Percentiles rank a stretch among this genome's conserved stretches.
phyloP scores from a whole-genome alignment of 2,329 filamentous ascomycete genomes.

The Fusarium oxysporum region DNA sequence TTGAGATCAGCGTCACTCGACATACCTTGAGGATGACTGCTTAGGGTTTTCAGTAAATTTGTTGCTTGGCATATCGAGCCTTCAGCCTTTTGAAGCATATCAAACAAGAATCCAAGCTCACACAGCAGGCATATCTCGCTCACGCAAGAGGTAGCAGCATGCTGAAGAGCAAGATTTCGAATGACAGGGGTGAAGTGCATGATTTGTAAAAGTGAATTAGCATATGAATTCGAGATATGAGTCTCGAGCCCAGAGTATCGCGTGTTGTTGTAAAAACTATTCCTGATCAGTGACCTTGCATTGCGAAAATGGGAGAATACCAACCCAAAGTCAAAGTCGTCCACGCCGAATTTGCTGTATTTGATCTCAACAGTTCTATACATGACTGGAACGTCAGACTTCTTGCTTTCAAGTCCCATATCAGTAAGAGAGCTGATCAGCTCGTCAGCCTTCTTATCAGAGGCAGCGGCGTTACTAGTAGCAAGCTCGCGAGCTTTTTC shows the following conservation, averaged over 20 bases:
- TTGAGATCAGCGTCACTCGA: background rate
- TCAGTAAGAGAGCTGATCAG: constrained; percentile 74
- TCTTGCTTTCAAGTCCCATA: constrained; percentile 77
- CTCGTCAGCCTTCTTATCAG: constrained; percentile 64
- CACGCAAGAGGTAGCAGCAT: constrained; percentile 86
- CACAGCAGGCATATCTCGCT: constrained; percentile 88
- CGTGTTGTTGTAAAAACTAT: constrained; percentile 93
- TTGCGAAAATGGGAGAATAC: constrained; percentile 45
- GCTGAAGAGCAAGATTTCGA: constrained; percentile 87
- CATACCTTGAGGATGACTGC: constrained; percentile 79
- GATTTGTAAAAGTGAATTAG: constrained; percentile 90
- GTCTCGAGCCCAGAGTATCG: constrained; percentile 92
- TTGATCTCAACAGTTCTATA: constrained; percentile 98
- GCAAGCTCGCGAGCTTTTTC: constrained; percentile 84
- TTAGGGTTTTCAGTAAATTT: constrained; percentile 91
- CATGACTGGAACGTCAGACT: constrained; percentile 85
- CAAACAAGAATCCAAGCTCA: constrained; percentile 94
- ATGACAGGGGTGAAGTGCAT: constrained; percentile 90
- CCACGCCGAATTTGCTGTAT: constrained; percentile 98
- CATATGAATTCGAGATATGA: constrained; percentile 96
- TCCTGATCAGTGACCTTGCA: constrained; percentile 27
- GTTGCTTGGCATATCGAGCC: constrained; percentile 96
- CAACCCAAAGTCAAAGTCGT: constrained; percentile 97
- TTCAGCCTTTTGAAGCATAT: constrained; percentile 97
- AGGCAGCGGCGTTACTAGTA: constrained; percentile 56